These are phyloP conservation scores for Termitomyces sp. DNA, from an alignment of 768 basidiomycete genomes.

Conservation along the genomic window DNA sequence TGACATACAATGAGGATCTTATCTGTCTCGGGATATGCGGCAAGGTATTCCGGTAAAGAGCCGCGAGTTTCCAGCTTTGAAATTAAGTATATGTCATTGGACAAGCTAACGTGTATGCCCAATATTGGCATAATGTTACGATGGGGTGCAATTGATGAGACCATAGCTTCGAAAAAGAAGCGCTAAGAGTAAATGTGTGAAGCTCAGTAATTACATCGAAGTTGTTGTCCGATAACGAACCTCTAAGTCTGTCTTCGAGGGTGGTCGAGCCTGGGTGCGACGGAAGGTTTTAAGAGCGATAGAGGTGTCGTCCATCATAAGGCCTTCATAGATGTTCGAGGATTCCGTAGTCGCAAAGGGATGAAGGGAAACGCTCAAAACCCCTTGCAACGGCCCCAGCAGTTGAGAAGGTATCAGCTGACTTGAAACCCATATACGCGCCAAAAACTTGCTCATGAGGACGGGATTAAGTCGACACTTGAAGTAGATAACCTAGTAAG, in stretches of 20 bases:
- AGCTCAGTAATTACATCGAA: too few relatives aligned
- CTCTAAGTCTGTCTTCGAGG: background rate
- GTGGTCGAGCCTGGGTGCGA: background rate
- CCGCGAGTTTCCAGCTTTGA: conserved; percentile 8
- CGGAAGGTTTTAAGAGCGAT: conserved; percentile 8
- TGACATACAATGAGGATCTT: conserved; percentile 4
- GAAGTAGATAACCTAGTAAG: too few relatives aligned
- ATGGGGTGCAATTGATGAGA: conserved; percentile 1
- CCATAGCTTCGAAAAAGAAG: conserved; percentile 11
- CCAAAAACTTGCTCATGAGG: conserved; percentile 1
- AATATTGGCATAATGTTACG: conserved; percentile 9
- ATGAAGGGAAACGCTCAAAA: background rate
- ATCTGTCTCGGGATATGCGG: background rate
- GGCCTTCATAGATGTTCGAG: conserved; percentile 6
- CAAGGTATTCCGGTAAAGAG: conserved; percentile 6
- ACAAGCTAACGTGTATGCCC: background rate
- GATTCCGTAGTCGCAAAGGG: conserved; percentile 1
- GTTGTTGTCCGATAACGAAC: background rate
- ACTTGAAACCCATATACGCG: background rate
- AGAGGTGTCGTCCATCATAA: background rate
- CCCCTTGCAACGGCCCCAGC: background rate
- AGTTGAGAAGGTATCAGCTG: background rate
- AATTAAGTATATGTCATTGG: background rate
- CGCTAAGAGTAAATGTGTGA: background rate
- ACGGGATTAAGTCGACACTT: too few relatives aligned